These are phyloP conservation scores for Cucurbita maxima DNA, from an alignment of 306 rosid species.

Conservation along the genomic window DNA sequence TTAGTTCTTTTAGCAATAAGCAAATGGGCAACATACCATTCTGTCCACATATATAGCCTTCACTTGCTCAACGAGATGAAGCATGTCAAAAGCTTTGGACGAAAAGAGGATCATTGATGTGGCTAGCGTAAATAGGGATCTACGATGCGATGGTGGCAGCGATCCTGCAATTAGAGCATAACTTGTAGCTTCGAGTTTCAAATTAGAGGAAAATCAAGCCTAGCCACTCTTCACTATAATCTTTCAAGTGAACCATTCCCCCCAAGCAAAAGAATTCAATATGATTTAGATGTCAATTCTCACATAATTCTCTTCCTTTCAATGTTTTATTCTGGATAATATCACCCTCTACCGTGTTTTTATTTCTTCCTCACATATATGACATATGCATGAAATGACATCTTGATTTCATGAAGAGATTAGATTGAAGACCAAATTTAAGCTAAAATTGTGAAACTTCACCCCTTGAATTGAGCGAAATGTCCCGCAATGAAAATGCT, in stretches of 20 bases:
- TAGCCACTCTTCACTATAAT: background rate
- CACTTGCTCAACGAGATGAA: slow-evolving; percentile 34
- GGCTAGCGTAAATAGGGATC: slow-evolving; percentile 77
- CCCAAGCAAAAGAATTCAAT: background rate
- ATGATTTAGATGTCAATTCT: background rate
- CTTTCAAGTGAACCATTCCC: background rate
- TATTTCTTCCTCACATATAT: background rate
- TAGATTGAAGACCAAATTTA: background rate
- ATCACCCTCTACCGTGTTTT: background rate
- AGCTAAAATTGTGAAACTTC: slow-evolving; percentile 11
- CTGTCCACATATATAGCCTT: slow-evolving; percentile 36
- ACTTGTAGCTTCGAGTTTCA: slow-evolving; percentile 10
- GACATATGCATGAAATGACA: background rate
- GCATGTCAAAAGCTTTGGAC: slow-evolving; percentile 50
- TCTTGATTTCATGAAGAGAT: background rate
- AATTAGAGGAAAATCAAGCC: background rate
- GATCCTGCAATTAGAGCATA: slow-evolving; percentile 37
- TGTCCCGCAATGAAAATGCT: slow-evolving; percentile 63
- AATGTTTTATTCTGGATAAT: background rate
- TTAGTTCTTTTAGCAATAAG: background rate
- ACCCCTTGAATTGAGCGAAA: slow-evolving; percentile 66
- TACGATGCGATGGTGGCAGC: slow-evolving; percentile 66
- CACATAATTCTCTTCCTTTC: background rate
- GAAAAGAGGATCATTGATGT: slow-evolving; percentile 77
- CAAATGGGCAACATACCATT: slow-evolving; percentile 26